Evolutionary conservation across 1,139 yeast species (phyloP).

Genomic region (Zygosaccharomyces sapae): DNA sequence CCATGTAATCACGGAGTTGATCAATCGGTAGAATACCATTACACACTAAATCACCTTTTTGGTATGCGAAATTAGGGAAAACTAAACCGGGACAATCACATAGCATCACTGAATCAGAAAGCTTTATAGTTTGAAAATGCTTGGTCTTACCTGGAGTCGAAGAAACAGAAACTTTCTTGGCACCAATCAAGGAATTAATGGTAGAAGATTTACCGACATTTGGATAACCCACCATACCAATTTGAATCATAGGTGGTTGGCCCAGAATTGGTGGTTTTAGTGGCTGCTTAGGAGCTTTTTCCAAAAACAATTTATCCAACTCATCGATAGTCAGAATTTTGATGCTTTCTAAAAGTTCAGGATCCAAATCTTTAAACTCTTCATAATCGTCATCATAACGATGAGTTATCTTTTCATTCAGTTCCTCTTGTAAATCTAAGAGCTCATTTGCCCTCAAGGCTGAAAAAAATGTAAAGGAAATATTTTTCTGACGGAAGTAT

Average conservation of each 20-base stretch:
- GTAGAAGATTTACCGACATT: conserved; percentile 97
- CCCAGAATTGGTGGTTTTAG: conserved; percentile 53
- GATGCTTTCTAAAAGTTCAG: conserved; percentile 45
- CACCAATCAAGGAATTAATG: conserved; percentile 89
- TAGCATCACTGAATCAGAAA: conserved; percentile 75
- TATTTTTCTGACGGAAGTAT: conserved; percentile 63
- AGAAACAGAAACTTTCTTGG: conserved; percentile 95
- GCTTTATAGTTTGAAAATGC: conserved; percentile 93
- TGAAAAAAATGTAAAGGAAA: conserved; percentile 86
- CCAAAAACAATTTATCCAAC: conserved; percentile 71
- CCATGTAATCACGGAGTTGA: conserved; percentile 90
- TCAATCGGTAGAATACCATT: conserved; percentile 98
- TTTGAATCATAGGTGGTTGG: conserved; percentile 60
- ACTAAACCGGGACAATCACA: conserved; percentile 99
- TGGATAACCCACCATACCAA: conserved; percentile 95
- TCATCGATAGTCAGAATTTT: conserved; percentile 78
- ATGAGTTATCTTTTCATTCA: conserved; percentile 33
- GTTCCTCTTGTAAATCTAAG: conserved; percentile 54
- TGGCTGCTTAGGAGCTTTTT: conserved; percentile 71
- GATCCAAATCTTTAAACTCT: conserved; percentile 38
- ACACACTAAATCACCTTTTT: conserved; percentile 95
- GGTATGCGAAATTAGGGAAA: conserved; percentile 94
- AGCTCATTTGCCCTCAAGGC: conserved; percentile 79
- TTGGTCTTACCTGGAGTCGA: conserved; percentile 99
- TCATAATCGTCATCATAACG: conserved; percentile 37